Evolutionary conservation across 2,329 filamentous ascomycete genomes (phyloP), one percentile per base, ranked within the genome.

Genomic region (Colletotrichum paranaense): DNA sequence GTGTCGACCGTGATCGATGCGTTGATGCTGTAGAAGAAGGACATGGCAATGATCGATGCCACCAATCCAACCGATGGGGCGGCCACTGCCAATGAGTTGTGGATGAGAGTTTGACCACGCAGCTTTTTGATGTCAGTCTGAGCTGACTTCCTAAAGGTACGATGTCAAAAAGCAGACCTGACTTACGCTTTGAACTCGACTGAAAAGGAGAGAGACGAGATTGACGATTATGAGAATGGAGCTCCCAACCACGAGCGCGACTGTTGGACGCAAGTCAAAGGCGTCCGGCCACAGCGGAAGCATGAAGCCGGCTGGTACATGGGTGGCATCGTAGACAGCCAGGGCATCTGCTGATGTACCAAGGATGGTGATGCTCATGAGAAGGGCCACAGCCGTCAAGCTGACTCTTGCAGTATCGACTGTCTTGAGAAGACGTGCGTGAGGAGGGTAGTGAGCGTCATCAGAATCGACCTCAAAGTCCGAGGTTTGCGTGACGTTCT

Each of bases 1-100:
- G 88, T 90, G 78, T 90, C 88, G 72, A 83, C 82, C 9, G 83
- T 84, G 16, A 80, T 81, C 4, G 90, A 91, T 22, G 85, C 80
- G 76, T 91, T 88, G 79, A 89, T 84, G 67, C 84, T 84, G 77
- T 91, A 92, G 79, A 89, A 91, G 80, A 92, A 86, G 64, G 85
- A 82, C 78, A 90, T 87, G 74, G 87, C 86, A 68, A 91, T 82
- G 62, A 91, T 78, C 52, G 88, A 85, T 14, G 84, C 80, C 60
- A 81, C 74, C 65, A 85, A 77, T 24, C 77, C 78, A n/a, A 80
- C 52, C 19, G 76, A 68, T 4, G 82, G 80, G 5, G 79, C 78
- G 2, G 75, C 74, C 30, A 84, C 64, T 56, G 63, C 62, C 38
- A 76, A 73, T 71, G 72, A 79, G 14, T 70, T 72, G 26, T 70